A percentile compares a stretch with the other conserved stretches of the same genome.
Conservation (phyloP, 352 stramenopile genomes). For the Pythium oligandrum region DNA sequence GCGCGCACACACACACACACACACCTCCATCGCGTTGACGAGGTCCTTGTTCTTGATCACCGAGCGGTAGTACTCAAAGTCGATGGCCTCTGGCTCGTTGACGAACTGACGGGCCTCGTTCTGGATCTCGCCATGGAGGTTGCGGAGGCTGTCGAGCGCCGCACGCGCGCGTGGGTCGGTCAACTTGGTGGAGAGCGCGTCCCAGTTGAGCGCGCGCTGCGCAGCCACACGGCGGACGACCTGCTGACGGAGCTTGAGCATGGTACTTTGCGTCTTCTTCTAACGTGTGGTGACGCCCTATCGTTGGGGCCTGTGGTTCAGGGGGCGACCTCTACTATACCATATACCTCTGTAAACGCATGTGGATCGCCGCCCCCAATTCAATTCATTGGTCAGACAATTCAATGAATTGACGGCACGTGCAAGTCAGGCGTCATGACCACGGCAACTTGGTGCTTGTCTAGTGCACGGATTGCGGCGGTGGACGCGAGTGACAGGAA, state of each 20-base stretch:
- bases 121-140: conserved; percentile 75
- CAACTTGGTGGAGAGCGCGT: conserved; percentile 67
- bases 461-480: too few species aligned
- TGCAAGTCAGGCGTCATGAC: neutral
- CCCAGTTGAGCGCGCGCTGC: conserved; percentile 65
- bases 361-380: neutral
- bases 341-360: conserved; percentile 7
- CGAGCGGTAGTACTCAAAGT: conserved; percentile 85
- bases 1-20: neutral
- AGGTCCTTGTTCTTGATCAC: conserved; percentile 88
- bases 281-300: conserved; percentile 9
- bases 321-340: conserved; percentile 5
- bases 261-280: conserved; percentile 18
- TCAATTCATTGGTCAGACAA: neutral
- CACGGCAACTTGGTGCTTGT: neutral
- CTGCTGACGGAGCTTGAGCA: conserved; percentile 77
- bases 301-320: conserved; percentile 8
- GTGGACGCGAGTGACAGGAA: too few species aligned
- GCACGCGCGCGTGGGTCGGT: conserved; percentile 70
- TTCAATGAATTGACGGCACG: conserved; percentile 1
- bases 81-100: conserved; percentile 77
- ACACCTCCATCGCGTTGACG: conserved; percentile 70
- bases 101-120: conserved; percentile 62
- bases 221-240: conserved; percentile 55
- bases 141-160: conserved; percentile 72